A percentile compares a stretch with the other conserved stretches of the same genome.
Conservation (phyloP, 305 asterid genomes). For the Petunia hybrid region DNA sequence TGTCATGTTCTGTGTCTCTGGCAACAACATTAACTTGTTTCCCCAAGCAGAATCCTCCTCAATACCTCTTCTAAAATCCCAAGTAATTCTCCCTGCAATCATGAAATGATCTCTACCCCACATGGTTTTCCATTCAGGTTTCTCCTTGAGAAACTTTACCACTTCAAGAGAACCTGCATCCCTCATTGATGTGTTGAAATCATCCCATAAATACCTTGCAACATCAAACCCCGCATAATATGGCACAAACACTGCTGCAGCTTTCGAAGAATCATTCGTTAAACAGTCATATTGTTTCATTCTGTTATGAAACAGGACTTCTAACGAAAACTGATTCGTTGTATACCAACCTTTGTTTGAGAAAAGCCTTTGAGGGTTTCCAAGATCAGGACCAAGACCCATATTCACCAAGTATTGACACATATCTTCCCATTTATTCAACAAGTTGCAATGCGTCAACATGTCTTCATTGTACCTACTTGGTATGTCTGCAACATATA, state of each 20-base stretch:
- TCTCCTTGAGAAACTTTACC: constrained; percentile 46
- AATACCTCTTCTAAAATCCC: constrained; percentile 72
- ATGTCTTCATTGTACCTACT: constrained; percentile 59
- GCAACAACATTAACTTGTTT: constrained; percentile 66
- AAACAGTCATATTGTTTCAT: constrained; percentile 80
- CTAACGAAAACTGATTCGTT: constrained; percentile 78
- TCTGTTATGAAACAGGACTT: constrained; percentile 69
- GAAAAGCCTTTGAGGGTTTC: constrained; percentile 65
- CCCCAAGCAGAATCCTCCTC: constrained; percentile 71
- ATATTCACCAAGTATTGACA: constrained; percentile 65
- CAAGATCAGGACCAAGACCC: constrained; percentile 73
- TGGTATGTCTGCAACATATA: constrained; percentile 69
- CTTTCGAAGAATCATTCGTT: constrained; percentile 66
- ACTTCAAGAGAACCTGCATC: constrained; percentile 56
- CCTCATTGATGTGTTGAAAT: constrained; percentile 39
- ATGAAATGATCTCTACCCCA: constrained; percentile 77
- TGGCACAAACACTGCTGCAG: constrained; percentile 73
- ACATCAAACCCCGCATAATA: constrained; percentile 84
- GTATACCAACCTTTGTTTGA: constrained; percentile 66
- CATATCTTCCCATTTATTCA: constrained; percentile 78
- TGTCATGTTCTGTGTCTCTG: constrained; percentile 71
- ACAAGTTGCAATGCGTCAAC: constrained; percentile 54
- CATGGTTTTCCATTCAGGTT: constrained; percentile 69
- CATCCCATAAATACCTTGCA: constrained; percentile 59
- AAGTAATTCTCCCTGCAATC: constrained; percentile 76